Percentiles rank a stretch among this genome's conserved stretches.
Conservation (phyloP, 208 protist genomes). For the Herpetomonas tarakana region DNA sequence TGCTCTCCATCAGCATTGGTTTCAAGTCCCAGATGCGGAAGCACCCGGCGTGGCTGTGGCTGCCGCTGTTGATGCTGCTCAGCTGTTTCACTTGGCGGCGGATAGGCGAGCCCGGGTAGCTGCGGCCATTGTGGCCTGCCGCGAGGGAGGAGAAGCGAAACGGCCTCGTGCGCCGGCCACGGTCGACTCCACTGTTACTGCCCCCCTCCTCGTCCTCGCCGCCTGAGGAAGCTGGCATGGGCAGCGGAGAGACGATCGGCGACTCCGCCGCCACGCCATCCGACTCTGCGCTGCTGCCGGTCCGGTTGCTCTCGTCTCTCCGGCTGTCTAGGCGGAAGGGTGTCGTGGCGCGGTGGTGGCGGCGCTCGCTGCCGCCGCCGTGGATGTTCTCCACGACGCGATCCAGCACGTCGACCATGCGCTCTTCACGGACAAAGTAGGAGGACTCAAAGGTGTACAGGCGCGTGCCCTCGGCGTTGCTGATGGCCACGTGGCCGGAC, state of each 20-base stretch:
- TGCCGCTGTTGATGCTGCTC: conserved; percentile 6
- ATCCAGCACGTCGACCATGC: conserved; percentile 40
- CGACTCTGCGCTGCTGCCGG: background rate
- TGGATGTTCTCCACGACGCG: conserved; percentile 13
- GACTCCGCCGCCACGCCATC: background rate
- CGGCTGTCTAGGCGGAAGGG: background rate
- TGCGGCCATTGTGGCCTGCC: background rate
- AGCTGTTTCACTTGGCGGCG: background rate
- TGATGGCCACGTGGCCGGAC: conserved; percentile 78
- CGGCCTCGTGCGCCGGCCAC: no score
- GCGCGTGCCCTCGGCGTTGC: conserved; percentile 60
- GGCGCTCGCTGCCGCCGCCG: no score
- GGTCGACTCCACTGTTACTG: no score
- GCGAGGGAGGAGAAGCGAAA: background rate
- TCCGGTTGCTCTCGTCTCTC: background rate
- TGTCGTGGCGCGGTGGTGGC: background rate
- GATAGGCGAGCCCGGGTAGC: background rate
- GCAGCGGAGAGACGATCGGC: background rate
- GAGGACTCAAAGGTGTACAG: conserved; percentile 69
- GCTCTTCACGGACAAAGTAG: conserved; percentile 67
- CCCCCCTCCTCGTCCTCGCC: background rate
- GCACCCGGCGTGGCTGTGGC: conserved; percentile 35
- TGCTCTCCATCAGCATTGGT: conserved; percentile 53
- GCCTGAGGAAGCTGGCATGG: background rate
- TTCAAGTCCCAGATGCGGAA: conserved; percentile 67